A percentile compares a stretch with the other conserved stretches of the same genome.
These are phyloP conservation scores for Pachysolen tannophilus DNA, from an alignment of 805 yeast genomes.

Conservation along the genomic window DNA sequence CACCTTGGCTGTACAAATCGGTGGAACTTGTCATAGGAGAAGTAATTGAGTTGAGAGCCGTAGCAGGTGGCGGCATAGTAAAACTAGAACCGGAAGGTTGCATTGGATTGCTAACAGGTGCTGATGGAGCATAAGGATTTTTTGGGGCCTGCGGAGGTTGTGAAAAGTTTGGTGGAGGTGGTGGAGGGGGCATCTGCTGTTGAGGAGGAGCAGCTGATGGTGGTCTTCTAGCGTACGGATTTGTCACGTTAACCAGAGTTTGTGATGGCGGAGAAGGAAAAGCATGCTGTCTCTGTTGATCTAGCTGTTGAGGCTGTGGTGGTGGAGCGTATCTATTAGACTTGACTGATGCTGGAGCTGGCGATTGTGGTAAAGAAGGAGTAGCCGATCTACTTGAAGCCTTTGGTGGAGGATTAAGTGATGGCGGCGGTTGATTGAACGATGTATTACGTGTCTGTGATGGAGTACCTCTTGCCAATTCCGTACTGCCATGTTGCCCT, in stretches of 20 bases:
- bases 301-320: constrained; percentile 10
- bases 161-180: constrained; percentile 13
- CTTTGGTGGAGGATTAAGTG: constrained; percentile 9
- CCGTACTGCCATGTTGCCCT: constrained; percentile 11
- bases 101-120: too few species aligned
- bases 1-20: constrained; percentile 10
- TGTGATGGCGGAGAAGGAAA: constrained; percentile 2
- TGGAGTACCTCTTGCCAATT: constrained; percentile 17
- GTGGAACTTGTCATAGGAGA: too few species aligned
- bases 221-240: constrained; percentile 29
- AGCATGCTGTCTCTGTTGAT: constrained; percentile 1
- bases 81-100: constrained; percentile 10
- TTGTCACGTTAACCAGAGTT: constrained; percentile 10
- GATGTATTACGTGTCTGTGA: constrained; percentile 12
- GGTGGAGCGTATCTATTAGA: constrained; percentile 21
- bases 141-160: constrained; percentile 11
- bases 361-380: constrained; percentile 1
- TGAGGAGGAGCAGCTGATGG: constrained; percentile 20
- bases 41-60: too few species aligned
- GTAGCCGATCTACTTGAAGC: constrained; percentile 3
- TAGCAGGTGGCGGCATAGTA: constrained; percentile 16
- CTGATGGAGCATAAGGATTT: constrained; percentile 25
- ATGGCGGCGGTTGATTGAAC: constrained; percentile 12
- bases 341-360: constrained; percentile 12
- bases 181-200: constrained; percentile 1